Percentiles rank a stretch among this genome's conserved stretches.
Conservation (phyloP, 441 rosid genomes). For the Gossypium aridum region DNA sequence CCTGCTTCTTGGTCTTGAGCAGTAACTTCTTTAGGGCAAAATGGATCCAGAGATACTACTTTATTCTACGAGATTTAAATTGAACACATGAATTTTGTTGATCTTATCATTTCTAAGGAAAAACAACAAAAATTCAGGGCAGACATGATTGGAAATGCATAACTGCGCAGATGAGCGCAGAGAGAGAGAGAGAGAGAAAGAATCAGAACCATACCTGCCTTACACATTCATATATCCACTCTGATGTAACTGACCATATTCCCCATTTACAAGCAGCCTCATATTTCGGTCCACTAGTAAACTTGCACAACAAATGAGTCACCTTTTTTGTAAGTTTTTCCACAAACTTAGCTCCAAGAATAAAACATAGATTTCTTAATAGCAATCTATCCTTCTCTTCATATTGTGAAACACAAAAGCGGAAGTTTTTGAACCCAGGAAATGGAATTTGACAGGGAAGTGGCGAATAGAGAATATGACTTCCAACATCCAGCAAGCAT, state of each 20-base stretch:
- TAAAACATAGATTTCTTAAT: conserved; percentile 73
- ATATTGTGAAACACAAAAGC: conserved; percentile 81
- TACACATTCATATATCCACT: conserved; percentile 90
- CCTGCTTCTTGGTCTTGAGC: conserved; percentile 69
- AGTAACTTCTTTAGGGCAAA: conserved; percentile 70
- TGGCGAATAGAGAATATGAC: conserved; percentile 89
- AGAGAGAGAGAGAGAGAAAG: neutral
- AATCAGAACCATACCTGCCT: conserved; percentile 54
- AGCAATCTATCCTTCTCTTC: conserved; percentile 74
- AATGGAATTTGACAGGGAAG: conserved; percentile 82
- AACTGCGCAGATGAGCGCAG: neutral
- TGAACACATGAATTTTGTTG: neutral
- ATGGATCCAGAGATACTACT: conserved; percentile 53
- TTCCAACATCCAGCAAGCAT: conserved; percentile 67
- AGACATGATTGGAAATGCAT: neutral
- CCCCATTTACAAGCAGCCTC: conserved; percentile 82
- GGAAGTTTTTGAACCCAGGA: conserved; percentile 71
- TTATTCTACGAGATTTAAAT: conserved; percentile 43
- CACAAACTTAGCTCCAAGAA: conserved; percentile 76
- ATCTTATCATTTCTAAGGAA: conserved; percentile 2
- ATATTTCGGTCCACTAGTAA: conserved; percentile 68
- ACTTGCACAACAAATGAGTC: conserved; percentile 87
- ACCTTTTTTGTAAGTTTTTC: conserved; percentile 66
- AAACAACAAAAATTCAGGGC: neutral
- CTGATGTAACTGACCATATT: conserved; percentile 54